Conservation (phyloP, 306 rosid genomes). For the Malus sylvestris region DNA sequence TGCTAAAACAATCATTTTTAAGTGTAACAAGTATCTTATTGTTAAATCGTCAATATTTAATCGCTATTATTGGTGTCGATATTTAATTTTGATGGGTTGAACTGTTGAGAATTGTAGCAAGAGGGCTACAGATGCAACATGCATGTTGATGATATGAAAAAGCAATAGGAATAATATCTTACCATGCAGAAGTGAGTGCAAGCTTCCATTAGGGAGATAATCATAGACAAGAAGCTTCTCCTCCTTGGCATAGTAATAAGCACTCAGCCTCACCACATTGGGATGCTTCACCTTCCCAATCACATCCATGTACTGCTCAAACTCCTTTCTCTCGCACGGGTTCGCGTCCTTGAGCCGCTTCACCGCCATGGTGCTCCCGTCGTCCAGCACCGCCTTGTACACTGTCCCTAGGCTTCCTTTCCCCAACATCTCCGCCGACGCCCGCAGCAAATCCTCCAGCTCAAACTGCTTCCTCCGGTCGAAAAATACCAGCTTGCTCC, state of each 20-base stretch:
- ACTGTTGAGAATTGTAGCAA: not conserved
- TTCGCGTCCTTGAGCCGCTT: constrained; percentile 89
- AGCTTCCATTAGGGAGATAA: constrained; percentile 87
- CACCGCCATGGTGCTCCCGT: constrained; percentile 72
- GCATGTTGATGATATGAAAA: not conserved
- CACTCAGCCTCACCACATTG: constrained; percentile 69
- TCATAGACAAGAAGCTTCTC: constrained; percentile 98
- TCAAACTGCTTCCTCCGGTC: constrained; percentile 77
- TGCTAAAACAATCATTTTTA: not conserved
- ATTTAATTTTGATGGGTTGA: not conserved
- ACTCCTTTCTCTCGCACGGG: constrained; percentile 75
- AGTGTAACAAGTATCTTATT: not conserved
- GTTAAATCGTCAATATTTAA: not conserved
- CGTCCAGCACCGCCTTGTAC: constrained; percentile 83
- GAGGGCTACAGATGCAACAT: not conserved
- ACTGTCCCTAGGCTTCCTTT: constrained; percentile 96
- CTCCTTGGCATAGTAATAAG: constrained; percentile 87
- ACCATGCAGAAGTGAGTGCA: constrained; percentile 92
- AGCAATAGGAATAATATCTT: not conserved
- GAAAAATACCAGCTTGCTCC: constrained; percentile 80
- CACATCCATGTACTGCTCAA: constrained; percentile 95
- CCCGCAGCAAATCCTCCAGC: constrained; percentile 88
- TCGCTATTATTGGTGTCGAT: not conserved
- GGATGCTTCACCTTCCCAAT: constrained; percentile 79
- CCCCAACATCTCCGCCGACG: constrained; percentile 98